Base-by-base conservation (phyloP, 2,329 filamentous ascomycete genomes). In the Tolypocladium cylindrosporum region DNA sequence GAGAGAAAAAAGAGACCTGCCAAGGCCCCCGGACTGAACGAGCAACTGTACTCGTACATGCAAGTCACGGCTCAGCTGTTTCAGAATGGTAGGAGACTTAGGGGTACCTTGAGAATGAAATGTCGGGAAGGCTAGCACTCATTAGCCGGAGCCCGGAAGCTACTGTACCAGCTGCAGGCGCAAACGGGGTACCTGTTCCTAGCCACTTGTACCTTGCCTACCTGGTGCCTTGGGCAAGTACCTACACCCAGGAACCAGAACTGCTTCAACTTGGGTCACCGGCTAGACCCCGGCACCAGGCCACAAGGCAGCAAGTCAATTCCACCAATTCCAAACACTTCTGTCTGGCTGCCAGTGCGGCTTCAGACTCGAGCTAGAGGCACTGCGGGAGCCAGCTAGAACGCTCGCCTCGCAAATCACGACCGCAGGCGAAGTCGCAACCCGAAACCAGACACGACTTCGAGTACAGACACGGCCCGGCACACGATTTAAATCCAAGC, bases 241-340 rank as follows among this genome's bases (percentile, higher is more conserved):
- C 13, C 3, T 40, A 40, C 16, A 1, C 39, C 16, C 16, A 40
- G 39, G 39, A 14, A 40, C 4, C 39, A 40, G 39, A 40, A 16
- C 39, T 9, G 31, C 31, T 27, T 40, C 39, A 40, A 3, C 1
- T 16, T 40, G 14, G 39, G 42, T 24, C 43, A 13, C 43, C 43
- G 43, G 43, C 24, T 48, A 19, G 13, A 48, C 43, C 43, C 43
- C 43, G 43, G 43, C 13, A 48, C 43, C 31, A 57, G 56, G 56
- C 56, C 56, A 57, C 56, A 57, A 57, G 56, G 56, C 56, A 57
- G 9, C 50, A 43, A 54, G 58, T 34, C 36, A 40, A 40, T 50
- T 37, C 40, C 56, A 61, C 40, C 21, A 24, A 24, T 24, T 24
- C 21, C 21, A 24, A 24, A 2, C 56, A 61, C 43, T 27, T 21